Evolutionary conservation across 352 stramenopile genomes (phyloP), one percentile per base, ranked within the genome.

Genomic region (Phytophthora podocarpi): DNA sequence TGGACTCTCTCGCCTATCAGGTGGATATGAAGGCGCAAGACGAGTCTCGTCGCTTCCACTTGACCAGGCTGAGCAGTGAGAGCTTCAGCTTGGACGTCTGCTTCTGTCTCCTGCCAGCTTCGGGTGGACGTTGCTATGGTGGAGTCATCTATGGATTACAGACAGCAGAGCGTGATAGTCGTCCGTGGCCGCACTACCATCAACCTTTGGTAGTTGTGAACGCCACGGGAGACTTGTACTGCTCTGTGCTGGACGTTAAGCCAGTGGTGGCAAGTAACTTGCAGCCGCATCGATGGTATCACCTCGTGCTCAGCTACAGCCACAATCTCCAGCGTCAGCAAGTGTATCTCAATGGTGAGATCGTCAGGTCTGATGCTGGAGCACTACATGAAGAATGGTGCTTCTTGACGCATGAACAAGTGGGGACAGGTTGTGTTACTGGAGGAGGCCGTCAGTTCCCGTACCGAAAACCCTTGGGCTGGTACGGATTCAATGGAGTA

Each of bases 361-460:
- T 18, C 6, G 16, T 62, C n/a, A 10, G 21, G 11, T 70, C 52
- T n/a, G 37, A 21, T 23, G 23, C n/a, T 32, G 53, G 56, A 2
- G 4, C 8, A 13, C 23, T 73, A 13, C 50, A 65, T 40, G 23
- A 30, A 5, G 40, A 76, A 15, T 67, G 55, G 66, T 13, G 39
- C 8, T 41, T 23, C 16, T 34, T 73, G 8, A 59, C 61, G 12
- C 51, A 61, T n/a, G 49, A 59, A 15, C 70, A 78, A 58, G 28
- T 76, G n/a, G 70, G 70, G n/a, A 71, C 70, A 0, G 70, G 73
- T 2, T 78, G 56, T 13, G 54, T 78, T n/a, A 68, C 42, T 23
- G 57, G 18, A 16, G 48, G 46, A 11, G 41, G 34, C 0, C 18
- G 48, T 7, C 16, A 52, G 2, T 51, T 34, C 39, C 53, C 35